Evolutionary conservation across 2,329 filamentous ascomycete species (phyloP).

Genomic region (Diatrype stigma): DNA sequence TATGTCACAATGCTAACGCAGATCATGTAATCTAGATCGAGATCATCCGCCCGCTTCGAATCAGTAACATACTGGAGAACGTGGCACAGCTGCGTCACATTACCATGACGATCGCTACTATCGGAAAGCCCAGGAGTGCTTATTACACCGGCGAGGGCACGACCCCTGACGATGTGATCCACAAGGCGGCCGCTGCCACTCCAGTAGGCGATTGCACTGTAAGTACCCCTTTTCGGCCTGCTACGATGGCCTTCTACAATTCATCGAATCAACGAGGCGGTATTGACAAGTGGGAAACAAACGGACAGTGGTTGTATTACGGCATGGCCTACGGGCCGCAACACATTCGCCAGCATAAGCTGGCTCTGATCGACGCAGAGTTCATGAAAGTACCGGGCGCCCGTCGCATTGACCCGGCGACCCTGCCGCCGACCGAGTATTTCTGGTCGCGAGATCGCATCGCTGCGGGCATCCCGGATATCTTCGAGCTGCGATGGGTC

Average conservation of each 20-base stretch:
- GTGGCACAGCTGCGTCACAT: conserved; percentile 33
- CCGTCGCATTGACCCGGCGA: conserved; percentile 28
- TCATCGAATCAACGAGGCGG: too few species aligned
- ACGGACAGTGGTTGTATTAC: conserved; percentile 32
- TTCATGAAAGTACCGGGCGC: conserved; percentile 28
- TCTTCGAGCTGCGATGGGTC: conserved; percentile 36
- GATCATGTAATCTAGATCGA: conserved; percentile 30
- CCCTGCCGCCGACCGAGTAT: conserved; percentile 28
- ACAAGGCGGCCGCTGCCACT: conserved; percentile 22
- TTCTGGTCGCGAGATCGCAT: conserved; percentile 28
- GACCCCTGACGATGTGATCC: conserved; percentile 30
- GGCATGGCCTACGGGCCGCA: conserved; percentile 31
- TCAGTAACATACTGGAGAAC: conserved; percentile 34
- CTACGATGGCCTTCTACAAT: too few species aligned
- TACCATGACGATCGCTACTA: conserved; percentile 30
- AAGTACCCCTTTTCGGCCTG: too few species aligned
- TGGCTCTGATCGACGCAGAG: conserved; percentile 28
- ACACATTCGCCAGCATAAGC: conserved; percentile 30
- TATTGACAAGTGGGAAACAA: too few species aligned
- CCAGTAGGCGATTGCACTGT: conserved; percentile 32
- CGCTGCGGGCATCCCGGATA: conserved; percentile 31
- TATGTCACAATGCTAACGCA: neutral
- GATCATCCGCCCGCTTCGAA: conserved; percentile 42
- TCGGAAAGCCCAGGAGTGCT: conserved; percentile 29
- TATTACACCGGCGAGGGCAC: conserved; percentile 28